Conservation (phyloP, 805 yeast genomes). For the Myxozyma mucilagina region DNA sequence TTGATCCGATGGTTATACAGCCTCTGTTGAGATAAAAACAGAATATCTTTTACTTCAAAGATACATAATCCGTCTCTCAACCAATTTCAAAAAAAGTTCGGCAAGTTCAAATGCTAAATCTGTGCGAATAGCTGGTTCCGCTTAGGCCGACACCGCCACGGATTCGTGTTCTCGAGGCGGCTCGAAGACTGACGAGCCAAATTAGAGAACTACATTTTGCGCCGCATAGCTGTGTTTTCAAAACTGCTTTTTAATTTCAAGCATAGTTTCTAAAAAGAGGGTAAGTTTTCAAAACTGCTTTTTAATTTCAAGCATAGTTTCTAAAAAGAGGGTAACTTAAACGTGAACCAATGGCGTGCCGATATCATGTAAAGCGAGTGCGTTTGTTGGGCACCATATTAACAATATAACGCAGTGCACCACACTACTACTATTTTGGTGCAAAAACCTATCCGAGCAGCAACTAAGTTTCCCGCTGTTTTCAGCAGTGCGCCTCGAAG, state of each 20-base stretch:
- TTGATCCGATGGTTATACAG: no score
- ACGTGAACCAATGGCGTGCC: slow-evolving; percentile 15
- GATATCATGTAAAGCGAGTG: neutral
- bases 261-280: neutral
- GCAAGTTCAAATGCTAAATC: no score
- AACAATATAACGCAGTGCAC: neutral
- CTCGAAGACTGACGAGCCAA: no score
- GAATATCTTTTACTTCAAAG: no score
- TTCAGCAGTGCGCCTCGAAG: neutral
- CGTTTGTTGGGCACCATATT: neutral
- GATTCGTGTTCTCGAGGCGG: no score
- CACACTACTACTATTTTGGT: neutral
- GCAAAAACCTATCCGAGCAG: neutral
- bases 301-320: neutral
- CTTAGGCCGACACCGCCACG: no score
- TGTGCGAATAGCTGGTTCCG: no score
- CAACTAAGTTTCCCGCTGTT: neutral
- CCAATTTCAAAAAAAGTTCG: no score
- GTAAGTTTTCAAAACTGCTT: neutral
- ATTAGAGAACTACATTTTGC: no score
- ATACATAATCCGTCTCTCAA: no score
- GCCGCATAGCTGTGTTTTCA: no score
- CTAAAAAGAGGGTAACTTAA: neutral
- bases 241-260: neutral
- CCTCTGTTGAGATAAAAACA: no score